Percentiles rank a stretch among this genome's conserved stretches.
These are phyloP conservation scores for Aspergillus homomorphus DNA, from an alignment of 495 filamentous ascomycete genomes.

Conservation along the genomic window DNA sequence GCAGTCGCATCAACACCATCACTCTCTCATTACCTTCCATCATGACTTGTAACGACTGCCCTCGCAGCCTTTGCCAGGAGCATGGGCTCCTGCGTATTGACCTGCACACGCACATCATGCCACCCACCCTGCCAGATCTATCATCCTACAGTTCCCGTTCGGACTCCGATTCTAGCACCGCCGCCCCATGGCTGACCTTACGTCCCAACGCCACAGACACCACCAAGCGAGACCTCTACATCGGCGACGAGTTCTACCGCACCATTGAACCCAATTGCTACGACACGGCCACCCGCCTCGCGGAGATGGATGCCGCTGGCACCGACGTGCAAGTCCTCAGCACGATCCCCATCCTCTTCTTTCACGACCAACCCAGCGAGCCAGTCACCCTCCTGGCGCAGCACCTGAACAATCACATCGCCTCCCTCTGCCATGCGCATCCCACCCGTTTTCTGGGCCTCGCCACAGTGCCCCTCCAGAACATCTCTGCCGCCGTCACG, in stretches of 20 bases:
- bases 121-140: constrained; percentile 20
- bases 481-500: constrained; percentile 11
- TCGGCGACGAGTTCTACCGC: constrained; percentile 22
- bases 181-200: constrained; percentile 19
- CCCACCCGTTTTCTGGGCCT: constrained; percentile 20
- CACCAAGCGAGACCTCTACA: constrained; percentile 21
- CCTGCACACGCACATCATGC: constrained; percentile 27
- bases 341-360: constrained; percentile 23
- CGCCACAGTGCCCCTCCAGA: constrained; percentile 22
- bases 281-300: constrained; percentile 16
- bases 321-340: constrained; percentile 21
- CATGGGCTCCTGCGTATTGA: constrained; percentile 18
- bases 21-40: too few relatives aligned
- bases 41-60: constrained; percentile 10
- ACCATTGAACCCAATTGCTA: constrained; percentile 23
- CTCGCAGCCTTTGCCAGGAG: not conserved
- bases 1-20: too few relatives aligned
- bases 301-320: constrained; percentile 21
- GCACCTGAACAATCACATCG: constrained; percentile 22
- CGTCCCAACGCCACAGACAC: constrained; percentile 7
- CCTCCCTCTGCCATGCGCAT: constrained; percentile 14
- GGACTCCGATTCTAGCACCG: not conserved
- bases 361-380: constrained; percentile 20
- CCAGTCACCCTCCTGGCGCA: constrained; percentile 12
- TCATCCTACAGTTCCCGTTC: constrained; percentile 4